Base-by-base conservation (phyloP, 2,329 filamentous ascomycete species). In the Cladophialophora exuberans region DNA sequence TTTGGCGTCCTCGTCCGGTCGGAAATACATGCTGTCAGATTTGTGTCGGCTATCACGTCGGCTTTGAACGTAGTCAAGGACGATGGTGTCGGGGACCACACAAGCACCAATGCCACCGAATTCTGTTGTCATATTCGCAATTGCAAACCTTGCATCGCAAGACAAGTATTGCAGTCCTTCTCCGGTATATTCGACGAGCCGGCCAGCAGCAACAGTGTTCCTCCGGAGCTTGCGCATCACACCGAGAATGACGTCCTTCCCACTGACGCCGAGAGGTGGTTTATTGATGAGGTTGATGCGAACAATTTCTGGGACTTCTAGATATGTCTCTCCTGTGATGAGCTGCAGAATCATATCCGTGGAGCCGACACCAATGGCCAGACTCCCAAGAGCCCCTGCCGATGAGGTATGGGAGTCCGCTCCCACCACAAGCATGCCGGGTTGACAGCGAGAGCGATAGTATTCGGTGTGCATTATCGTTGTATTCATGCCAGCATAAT, bases 391-490 rank as follows among this genome's bases (percentile, higher is more conserved):
- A 1, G 69, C 69, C 0, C 76, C 76, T 1, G 73, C 67, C 2
- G 73, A 76, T 52, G 75, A 78, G 1, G 76, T 79, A 55, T 79
- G 76, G 2, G 73, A 76, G 60, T 79, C 76, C n/a, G 69, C 70
- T 0, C 75, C 76, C 13, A 79, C 65, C 2, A 74, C 63, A 0
- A 79, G 58, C 64, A 70, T 70, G 1, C 76, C 76, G 0, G 76
- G 76, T 60, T 78, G 70, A 2, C 73, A 72, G 41, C 75, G 60
- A 53, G 76, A 70, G 6, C 76, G 66, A 26, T 62, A 69, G 57
- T 78, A 79, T 48, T 79, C 76, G 0, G 75, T 78, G 52, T 79
- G 76, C 65, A 79, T 70, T 23, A 78, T 78, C 2, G 71, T 77
- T 22, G 41, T 51, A 26, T 51, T 51, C 9, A 42, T 36, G 15